Evolutionary conservation across 345 rosid species (phyloP), one percentile per base, ranked within the genome.

Genomic region (Iberis pinnata): DNA sequence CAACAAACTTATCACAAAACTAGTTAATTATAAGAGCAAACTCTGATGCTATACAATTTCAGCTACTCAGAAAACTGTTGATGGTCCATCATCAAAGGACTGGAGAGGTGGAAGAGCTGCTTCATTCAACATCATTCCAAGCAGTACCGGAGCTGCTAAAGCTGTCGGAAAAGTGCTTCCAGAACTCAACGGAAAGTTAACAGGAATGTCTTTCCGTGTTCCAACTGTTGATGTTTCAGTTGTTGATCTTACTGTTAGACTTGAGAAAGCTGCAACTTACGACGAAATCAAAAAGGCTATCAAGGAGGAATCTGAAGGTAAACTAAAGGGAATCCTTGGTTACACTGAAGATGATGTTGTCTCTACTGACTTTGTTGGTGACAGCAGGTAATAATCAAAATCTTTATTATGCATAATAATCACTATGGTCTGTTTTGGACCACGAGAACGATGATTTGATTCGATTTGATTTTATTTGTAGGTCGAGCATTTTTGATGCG

Each of bases 71-170:
- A 88, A 22, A 6, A 22, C 25, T 22, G 25, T 22, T 22, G 25
- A 22, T 22, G 25, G 25, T 22, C 25, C 25, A 88, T 88, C 95
- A 13, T 67, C 43, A 69, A 88, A 88, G 74, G 97, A 85, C 78
- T 85, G 97, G 97, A 84, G 97, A 73, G 95, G 95, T 80, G 97
- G 97, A 24, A 84, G 95, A 43, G 95, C 95, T 49, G 97, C 97
- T 43, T 88, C 97, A 55, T 85, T 84, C 72, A 85, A 88, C 81
- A 88, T 88, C 73, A 88, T 88, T 69, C 95, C 97, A 22, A 79
- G 88, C 82, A 88, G 87, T 76, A 88, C 92, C 7, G 95, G 95
- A 16, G 97, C 95, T 56, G 95, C 97, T 41, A 88, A 88, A 92
- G 95, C 92, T 14, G 97, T 85, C 12, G 95, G 97, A 42, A 88